Percentiles rank a stretch among this genome's conserved stretches.
Evolutionary conservation across 139 green algal species (phyloP).

Genomic region (Gonium pectorale): DNA sequence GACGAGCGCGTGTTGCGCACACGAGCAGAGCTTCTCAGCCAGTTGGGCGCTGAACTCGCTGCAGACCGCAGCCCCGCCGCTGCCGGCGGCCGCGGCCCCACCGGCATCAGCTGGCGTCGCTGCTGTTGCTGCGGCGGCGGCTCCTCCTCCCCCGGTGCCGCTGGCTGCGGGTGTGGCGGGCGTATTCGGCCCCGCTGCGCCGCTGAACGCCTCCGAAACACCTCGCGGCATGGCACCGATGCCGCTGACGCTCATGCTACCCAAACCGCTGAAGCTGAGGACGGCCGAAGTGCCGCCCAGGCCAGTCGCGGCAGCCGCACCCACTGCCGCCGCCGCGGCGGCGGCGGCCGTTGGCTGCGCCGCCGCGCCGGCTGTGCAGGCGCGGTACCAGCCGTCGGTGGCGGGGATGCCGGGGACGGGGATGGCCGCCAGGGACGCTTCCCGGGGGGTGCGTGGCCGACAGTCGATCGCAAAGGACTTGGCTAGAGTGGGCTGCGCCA

Average conservation of each 20-base stretch:
- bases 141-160: neutral
- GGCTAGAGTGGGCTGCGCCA: slow-evolving; percentile 33
- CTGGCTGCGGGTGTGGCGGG: too few relatives aligned
- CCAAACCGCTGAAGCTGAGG: neutral
- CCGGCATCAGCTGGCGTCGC: neutral
- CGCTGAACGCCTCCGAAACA: neutral
- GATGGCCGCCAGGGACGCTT: neutral
- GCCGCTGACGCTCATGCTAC: neutral
- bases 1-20: slow-evolving; percentile 45
- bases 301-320: neutral
- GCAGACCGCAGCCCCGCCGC: neutral
- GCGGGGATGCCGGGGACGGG: slow-evolving; percentile 26
- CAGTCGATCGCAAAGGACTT: slow-evolving; percentile 50
- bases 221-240: neutral
- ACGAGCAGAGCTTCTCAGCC: slow-evolving; percentile 58
- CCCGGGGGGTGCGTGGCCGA: slow-evolving; percentile 22
- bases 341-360: neutral
- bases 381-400: slow-evolving; percentile 58
- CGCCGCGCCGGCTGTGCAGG: slow-evolving; percentile 20
- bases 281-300: neutral
- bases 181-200: neutral
- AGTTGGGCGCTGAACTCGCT: slow-evolving; percentile 52
- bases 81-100: neutral
- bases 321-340: neutral
- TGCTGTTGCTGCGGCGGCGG: neutral